phyloP scores from a whole-genome alignment of 768 basidiomycete genomes.

The Boletus insuetus region DNA sequence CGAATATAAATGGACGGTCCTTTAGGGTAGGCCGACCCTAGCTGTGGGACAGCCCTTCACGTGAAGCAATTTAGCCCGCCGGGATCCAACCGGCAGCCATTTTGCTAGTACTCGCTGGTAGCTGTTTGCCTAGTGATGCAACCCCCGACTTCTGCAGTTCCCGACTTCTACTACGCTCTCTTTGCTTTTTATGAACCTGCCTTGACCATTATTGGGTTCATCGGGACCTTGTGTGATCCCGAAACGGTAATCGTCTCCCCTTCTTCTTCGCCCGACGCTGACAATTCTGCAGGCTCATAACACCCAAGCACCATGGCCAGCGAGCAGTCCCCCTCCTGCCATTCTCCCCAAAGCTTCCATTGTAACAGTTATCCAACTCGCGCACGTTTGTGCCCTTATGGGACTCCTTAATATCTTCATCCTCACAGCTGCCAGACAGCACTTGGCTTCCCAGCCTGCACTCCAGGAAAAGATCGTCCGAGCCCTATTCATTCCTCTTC shows the following conservation, averaged over 20 bases:
- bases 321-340: constrained; percentile 42
- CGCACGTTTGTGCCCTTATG: constrained; percentile 72
- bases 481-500: constrained; percentile 63
- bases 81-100: too few species aligned
- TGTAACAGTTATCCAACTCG: constrained; percentile 72
- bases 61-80: too few species aligned
- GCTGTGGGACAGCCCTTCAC: not conserved
- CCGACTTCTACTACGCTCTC: constrained; percentile 67
- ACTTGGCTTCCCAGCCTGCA: constrained; percentile 55
- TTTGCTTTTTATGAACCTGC: constrained; percentile 77
- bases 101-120: not conserved
- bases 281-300: constrained; percentile 56
- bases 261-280: not conserved
- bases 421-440: constrained; percentile 56
- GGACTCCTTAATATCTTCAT: constrained; percentile 70
- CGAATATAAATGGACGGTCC: not conserved
- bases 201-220: constrained; percentile 59
- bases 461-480: constrained; percentile 71
- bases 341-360: constrained; percentile 57
- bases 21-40: constrained; percentile 30
- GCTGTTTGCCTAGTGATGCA: constrained; percentile 34
- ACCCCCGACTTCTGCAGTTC: constrained; percentile 56
- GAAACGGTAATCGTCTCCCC: constrained; percentile 44
- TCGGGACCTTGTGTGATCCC: constrained; percentile 66
- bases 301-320: constrained; percentile 72